phyloP scores from a whole-genome alignment of 2,329 filamentous ascomycete species.

The Pestalotiopsis sp. region DNA sequence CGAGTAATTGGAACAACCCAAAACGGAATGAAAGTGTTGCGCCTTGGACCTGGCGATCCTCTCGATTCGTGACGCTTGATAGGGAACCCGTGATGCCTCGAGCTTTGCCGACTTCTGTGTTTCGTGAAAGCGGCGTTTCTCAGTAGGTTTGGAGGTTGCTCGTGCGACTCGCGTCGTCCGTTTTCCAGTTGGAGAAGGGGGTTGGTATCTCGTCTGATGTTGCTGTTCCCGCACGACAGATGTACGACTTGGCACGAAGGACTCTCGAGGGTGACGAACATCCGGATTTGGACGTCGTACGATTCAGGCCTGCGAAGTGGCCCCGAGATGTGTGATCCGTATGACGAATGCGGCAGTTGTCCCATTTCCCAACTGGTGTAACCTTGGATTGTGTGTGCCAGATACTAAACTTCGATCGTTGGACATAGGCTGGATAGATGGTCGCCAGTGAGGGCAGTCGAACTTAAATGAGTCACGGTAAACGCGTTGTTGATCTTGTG shows the following conservation, averaged over 20 bases:
- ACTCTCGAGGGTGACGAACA: no score
- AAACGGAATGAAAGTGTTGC: neutral
- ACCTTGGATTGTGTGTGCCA: neutral
- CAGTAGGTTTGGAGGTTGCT: neutral
- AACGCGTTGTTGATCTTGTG: neutral
- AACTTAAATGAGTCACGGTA: neutral
- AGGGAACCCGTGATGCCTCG: neutral
- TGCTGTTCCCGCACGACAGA: neutral
- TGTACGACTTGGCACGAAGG: neutral
- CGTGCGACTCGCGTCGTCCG: neutral
- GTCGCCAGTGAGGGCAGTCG: neutral
- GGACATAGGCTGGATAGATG: neutral
- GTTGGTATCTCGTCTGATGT: neutral
- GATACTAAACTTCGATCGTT: neutral
- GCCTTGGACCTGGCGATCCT: neutral
- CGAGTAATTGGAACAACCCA: neutral
- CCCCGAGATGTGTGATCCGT: neutral
- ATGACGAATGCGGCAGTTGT: neutral
- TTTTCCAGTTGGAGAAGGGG: neutral
- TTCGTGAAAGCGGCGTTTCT: neutral
- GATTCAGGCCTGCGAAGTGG: neutral
- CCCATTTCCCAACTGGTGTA: neutral
- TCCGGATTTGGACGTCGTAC: neutral
- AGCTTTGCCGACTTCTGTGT: neutral
- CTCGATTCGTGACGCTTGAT: neutral